Conservation (phyloP, 345 rosid genomes). For the Cardamine chenopodiifolia region DNA sequence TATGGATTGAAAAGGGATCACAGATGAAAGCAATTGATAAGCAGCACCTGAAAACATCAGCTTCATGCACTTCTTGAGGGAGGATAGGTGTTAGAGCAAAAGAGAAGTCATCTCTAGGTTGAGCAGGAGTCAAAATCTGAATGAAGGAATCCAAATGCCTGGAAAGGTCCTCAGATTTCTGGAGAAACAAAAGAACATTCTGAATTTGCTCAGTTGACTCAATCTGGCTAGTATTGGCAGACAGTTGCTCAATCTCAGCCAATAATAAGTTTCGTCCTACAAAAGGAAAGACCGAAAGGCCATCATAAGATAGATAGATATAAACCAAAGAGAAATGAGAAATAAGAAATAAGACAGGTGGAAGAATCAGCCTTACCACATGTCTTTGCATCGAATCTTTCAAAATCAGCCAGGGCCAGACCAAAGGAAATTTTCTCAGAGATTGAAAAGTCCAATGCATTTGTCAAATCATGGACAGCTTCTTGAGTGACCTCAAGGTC, state of each 20-base stretch:
- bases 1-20: not conserved
- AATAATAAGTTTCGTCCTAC: conserved; percentile 73
- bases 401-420: conserved; percentile 74
- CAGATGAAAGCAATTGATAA: conserved; percentile 4
- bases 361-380: conserved; percentile 48
- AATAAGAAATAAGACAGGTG: not conserved
- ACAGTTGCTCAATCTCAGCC: conserved; percentile 65
- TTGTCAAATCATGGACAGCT: conserved; percentile 53
- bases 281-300: conserved; percentile 11
- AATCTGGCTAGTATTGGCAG: conserved; percentile 51
- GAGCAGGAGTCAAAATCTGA: conserved; percentile 67
- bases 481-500: conserved; percentile 51
- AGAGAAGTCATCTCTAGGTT: conserved; percentile 53
- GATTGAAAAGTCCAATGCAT: conserved; percentile 53
- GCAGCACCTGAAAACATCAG: conserved; percentile 61
- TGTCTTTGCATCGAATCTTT: conserved; percentile 50
- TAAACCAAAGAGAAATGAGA: not conserved
- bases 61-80: conserved; percentile 59
- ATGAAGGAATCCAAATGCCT: conserved; percentile 68
- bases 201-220: conserved; percentile 74
- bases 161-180: conserved; percentile 68
- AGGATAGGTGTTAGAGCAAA: conserved; percentile 65
- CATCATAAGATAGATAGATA: not conserved
- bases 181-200: conserved; percentile 71
- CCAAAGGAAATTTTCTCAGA: conserved; percentile 70